These are phyloP conservation scores for Sugiyamaella paludigena DNA, from an alignment of 1,139 yeast genomes.

Conservation along the genomic window DNA sequence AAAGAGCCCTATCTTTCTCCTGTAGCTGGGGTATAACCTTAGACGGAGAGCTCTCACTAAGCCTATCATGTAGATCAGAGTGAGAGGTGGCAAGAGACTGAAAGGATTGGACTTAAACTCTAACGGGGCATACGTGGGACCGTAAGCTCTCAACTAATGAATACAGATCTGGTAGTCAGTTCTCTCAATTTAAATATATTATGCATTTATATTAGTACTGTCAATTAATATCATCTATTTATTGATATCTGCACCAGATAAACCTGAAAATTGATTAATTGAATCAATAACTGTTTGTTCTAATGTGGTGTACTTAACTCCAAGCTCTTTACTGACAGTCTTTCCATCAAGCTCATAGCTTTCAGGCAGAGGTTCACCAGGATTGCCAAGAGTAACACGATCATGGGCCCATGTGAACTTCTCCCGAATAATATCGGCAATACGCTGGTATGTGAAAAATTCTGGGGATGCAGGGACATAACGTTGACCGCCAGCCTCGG, in stretches of 20 bases:
- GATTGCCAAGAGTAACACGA: conserved; percentile 11
- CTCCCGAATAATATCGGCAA: conserved; percentile 18
- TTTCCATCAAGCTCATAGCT: conserved; percentile 26
- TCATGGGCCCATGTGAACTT: conserved; percentile 17
- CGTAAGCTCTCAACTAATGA: no score
- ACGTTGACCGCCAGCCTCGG: conserved; percentile 17
- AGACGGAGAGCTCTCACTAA: no score
- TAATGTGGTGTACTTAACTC: conserved; percentile 23
- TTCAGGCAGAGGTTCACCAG: conserved; percentile 19
- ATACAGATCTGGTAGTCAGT: no score
- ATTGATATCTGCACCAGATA: conserved; percentile 2
- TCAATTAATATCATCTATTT: no score
- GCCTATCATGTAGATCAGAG: no score
- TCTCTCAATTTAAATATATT: no score
- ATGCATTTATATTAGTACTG: no score
- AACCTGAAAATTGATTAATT: conserved; percentile 23
- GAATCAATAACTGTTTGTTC: conserved; percentile 23
- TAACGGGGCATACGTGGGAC: no score
- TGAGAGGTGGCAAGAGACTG: no score
- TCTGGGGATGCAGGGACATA: conserved; percentile 21
- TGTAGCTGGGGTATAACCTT: no score
- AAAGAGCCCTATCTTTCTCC: no score
- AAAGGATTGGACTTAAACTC: no score
- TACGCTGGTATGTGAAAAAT: conserved; percentile 13
- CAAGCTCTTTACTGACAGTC: conserved; percentile 25